phyloP scores from a whole-genome alignment of 805 yeast genomes.

The Barnettozyma sucrosica region DNA sequence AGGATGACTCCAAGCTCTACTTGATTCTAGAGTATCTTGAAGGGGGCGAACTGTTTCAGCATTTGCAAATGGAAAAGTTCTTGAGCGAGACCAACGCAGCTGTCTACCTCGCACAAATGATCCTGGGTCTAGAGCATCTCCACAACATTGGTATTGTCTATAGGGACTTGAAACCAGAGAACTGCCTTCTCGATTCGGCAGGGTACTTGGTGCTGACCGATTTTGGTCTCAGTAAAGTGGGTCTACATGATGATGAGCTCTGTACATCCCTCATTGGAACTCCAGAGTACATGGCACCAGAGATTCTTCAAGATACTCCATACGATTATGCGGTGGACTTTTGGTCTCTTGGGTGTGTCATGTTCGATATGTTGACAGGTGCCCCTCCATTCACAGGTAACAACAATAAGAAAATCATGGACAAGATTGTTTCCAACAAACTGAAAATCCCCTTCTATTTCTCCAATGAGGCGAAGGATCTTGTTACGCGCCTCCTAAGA shows the following conservation, averaged over 20 bases:
- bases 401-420: conserved; percentile 68
- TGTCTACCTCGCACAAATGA: conserved; percentile 90
- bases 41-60: conserved; percentile 92
- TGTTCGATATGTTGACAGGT: conserved; percentile 76
- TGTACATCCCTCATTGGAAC: conserved; percentile 82
- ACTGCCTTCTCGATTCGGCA: conserved; percentile 85
- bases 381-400: conserved; percentile 86
- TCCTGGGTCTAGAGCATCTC: conserved; percentile 85
- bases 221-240: conserved; percentile 90
- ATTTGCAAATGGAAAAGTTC: conserved; percentile 91
- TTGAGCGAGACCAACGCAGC: conserved; percentile 88
- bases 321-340: conserved; percentile 82
- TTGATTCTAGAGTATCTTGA: conserved; percentile 74
- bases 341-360: conserved; percentile 87
- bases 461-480: conserved; percentile 74
- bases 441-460: conserved; percentile 68
- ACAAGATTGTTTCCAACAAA: conserved; percentile 66
- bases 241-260: conserved; percentile 42
- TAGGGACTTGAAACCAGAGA: conserved; percentile 95
- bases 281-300: conserved; percentile 88
- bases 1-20: conserved; percentile 72
- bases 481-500: conserved; percentile 57
- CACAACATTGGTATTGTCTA: conserved; percentile 94
- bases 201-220: conserved; percentile 96
- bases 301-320: conserved; percentile 67